These are phyloP conservation scores for Alopecurus myosuroides DNA, from an alignment of 176 grass and related monocot species.

Conservation along the genomic window DNA sequence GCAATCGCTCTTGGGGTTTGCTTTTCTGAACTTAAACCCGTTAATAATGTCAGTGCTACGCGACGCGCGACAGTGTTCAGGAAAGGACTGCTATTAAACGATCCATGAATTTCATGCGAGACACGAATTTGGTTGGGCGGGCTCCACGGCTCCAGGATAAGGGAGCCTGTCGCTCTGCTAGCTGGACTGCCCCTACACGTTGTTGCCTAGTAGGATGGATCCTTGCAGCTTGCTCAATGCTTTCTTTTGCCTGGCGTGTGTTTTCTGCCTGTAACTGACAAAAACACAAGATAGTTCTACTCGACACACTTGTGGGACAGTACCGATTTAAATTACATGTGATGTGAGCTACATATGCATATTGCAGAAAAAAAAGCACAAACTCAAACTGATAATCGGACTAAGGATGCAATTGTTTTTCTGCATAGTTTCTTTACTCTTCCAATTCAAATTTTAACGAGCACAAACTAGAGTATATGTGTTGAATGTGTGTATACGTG, in stretches of 20 bases:
- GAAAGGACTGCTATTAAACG: background rate
- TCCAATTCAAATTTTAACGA: no score
- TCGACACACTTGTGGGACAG: background rate
- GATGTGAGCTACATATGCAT: background rate
- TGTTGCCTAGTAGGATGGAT: conserved; percentile 11
- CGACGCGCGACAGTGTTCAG: no score
- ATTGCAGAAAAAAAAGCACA: background rate
- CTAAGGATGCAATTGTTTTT: no score
- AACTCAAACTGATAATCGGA: background rate
- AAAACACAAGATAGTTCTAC: background rate
- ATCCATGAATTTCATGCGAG: background rate
- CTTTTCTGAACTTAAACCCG: background rate
- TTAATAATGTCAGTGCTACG: background rate
- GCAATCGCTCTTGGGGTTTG: background rate
- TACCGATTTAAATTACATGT: background rate
- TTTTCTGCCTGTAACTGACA: background rate
- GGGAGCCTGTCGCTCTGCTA: background rate
- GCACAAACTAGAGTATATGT: no score
- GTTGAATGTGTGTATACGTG: no score
- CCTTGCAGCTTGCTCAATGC: background rate
- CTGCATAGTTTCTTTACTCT: no score
- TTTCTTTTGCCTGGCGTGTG: background rate
- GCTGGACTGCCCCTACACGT: background rate
- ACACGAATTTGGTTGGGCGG: background rate
- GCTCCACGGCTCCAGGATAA: background rate